Percentiles rank a stretch among this genome's conserved stretches.
phyloP scores from a whole-genome alignment of 2,329 filamentous ascomycete genomes.

The Cladosporium halotolerans region DNA sequence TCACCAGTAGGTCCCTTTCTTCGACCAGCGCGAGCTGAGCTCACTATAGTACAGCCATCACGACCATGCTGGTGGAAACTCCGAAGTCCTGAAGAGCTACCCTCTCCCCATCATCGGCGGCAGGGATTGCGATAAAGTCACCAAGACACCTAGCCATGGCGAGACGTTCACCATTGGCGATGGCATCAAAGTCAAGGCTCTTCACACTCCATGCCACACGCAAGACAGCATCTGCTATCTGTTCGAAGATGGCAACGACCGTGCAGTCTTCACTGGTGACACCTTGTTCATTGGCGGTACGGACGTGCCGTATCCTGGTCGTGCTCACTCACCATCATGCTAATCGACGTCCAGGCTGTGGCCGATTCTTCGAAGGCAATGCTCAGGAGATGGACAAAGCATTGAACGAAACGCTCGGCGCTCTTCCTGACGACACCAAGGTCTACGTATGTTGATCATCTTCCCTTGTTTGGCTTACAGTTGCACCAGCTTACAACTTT shows the following conservation, averaged over 20 bases:
- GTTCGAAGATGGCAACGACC: conserved; percentile 71
- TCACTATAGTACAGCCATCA: conserved; percentile 59
- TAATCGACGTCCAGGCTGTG: conserved; percentile 59
- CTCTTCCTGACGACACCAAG: conserved; percentile 80
- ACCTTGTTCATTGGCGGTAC: conserved; percentile 88
- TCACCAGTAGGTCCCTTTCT: conserved; percentile 65
- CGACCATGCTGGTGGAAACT: conserved; percentile 92
- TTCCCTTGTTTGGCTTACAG: neutral
- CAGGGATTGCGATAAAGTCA: conserved; percentile 76
- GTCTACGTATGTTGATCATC: conserved; percentile 61
- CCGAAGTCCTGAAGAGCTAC: conserved; percentile 60
- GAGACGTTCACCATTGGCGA: conserved; percentile 75
- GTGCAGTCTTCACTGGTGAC: conserved; percentile 89
- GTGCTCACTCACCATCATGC: neutral
- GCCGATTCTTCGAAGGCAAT: conserved; percentile 90
- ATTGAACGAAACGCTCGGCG: conserved; percentile 74
- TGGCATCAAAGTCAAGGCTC: conserved; percentile 70
- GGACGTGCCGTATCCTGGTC: conserved; percentile 15
- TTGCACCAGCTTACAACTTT: too few species aligned
- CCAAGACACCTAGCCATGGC: conserved; percentile 66
- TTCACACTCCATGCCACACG: conserved; percentile 97
- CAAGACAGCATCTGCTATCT: conserved; percentile 97
- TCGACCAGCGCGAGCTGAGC: neutral
- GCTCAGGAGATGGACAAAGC: conserved; percentile 88
- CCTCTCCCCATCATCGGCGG: conserved; percentile 77